Evolutionary conservation across 1,284 basidiomycete species (phyloP).

Genomic region (Irpex lacteus): DNA sequence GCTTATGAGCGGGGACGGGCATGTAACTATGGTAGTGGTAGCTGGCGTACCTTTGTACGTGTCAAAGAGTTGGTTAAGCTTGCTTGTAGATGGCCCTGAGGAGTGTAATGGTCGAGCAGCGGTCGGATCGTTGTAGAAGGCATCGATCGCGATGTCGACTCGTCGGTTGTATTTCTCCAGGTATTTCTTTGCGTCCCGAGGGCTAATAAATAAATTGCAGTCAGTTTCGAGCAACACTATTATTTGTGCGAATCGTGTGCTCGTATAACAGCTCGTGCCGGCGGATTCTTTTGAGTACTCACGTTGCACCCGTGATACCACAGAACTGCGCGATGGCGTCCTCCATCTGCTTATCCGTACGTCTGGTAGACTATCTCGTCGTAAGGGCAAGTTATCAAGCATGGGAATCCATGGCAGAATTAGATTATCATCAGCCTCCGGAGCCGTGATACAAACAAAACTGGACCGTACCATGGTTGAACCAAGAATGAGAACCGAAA

Average conservation of each 20-base stretch:
- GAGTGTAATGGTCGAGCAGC: constrained; percentile 8
- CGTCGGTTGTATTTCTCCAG: constrained; percentile 65
- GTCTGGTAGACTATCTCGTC: constrained; percentile 15
- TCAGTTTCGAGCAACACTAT: constrained; percentile 20
- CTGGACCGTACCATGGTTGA: not conserved
- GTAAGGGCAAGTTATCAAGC: not conserved
- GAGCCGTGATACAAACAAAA: not conserved
- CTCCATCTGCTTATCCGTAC: constrained; percentile 34
- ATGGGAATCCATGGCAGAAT: not conserved
- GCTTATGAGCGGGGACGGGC: not conserved
- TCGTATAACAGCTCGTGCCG: not conserved
- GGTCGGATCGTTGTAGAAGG: constrained; percentile 58
- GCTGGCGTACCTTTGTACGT: constrained; percentile 66
- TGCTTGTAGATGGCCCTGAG: constrained; percentile 46
- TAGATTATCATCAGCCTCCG: not conserved
- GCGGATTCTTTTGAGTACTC: constrained; percentile 31
- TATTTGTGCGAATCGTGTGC: not conserved
- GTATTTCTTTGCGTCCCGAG: constrained; percentile 69
- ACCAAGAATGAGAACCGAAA: not conserved
- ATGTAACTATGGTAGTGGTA: constrained; percentile 3
- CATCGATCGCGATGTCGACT: constrained; percentile 74
- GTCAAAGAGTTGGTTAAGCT: constrained; percentile 68
- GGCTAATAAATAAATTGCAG: constrained; percentile 31
- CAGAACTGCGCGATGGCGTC: constrained; percentile 59
- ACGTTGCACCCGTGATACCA: constrained; percentile 67